Base-by-base conservation (phyloP, 2,329 filamentous ascomycete genomes). In the Knufia fluminis region DNA sequence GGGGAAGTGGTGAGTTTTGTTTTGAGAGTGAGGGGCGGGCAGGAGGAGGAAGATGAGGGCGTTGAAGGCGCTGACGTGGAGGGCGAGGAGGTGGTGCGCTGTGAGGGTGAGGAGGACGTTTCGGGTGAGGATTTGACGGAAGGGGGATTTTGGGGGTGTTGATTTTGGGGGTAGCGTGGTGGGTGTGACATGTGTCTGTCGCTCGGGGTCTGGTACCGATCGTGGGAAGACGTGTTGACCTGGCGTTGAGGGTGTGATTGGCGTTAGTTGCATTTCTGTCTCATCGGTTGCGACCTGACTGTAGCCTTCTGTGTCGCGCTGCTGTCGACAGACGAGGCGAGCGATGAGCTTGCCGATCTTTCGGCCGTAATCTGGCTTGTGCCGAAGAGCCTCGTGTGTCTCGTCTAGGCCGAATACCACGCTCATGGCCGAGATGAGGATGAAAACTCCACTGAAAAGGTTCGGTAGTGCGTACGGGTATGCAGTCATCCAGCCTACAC, bases 41-140 rank as follows among this genome's bases (percentile, higher is more conserved):
- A 90, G 73, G 64, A 90, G 89, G 45, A 87, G 74, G 53, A 86
- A 85, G 71, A 82, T 86, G 39, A 90, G 76, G 1, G 83, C 78
- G 61, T 86, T 84, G 70, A 88, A 90, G 23, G 84, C 82, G 52
- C 82, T 83, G 59, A 87, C 73, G 66, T 87, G 83, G 60, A 87
- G 80, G 54, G 84, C 81, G 57, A 86, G 80, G 43, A 87, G 76
- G 26, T 81, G 81, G 54, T 83, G 80, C 22, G 75, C 76, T 42
- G 85, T 61, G 2, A 88, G 63, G 0, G 74, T 78, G 54, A 74
- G 67, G n/a, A 78, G 59, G 22, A 79, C 71, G 52, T 79, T 79
- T 7, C 66, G 61, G 0, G 71, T 76, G 68, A 73, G 77, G 32
- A 78, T 75, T 39, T 73, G 66, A 23, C 67, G 63, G 60, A 78